These are phyloP conservation scores for Diaporthe nobilis DNA, from an alignment of 2,329 filamentous ascomycete genomes.

Conservation along the genomic window DNA sequence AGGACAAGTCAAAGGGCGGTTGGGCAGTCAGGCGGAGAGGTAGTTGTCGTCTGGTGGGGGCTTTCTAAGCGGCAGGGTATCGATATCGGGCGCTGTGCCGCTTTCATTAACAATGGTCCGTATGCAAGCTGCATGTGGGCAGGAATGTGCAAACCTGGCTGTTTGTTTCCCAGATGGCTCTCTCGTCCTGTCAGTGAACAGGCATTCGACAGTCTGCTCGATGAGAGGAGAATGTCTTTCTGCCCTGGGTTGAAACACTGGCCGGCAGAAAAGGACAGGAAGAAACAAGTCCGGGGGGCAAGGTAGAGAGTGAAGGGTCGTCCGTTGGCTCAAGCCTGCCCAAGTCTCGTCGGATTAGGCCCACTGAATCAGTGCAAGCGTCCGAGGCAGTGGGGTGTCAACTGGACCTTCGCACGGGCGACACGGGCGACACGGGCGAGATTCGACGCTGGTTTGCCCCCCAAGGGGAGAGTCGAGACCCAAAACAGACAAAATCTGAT, in stretches of 20 bases:
- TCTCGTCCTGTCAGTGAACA: background rate
- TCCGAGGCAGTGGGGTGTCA: conserved; percentile 31
- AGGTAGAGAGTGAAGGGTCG: conserved; percentile 21
- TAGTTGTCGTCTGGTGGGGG: conserved; percentile 30
- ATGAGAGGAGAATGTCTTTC: conserved; percentile 2
- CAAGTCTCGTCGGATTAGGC: conserved; percentile 24
- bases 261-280: conserved; percentile 24
- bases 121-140: background rate
- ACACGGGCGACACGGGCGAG: conserved; percentile 27
- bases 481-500: conserved; percentile 26
- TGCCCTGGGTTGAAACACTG: conserved; percentile 26
- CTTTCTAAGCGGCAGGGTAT: conserved; percentile 28
- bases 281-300: conserved; percentile 22
- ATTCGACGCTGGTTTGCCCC: conserved; percentile 24
- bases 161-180: background rate
- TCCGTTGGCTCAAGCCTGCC: conserved; percentile 21
- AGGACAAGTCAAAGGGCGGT: background rate
- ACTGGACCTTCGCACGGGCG: conserved; percentile 31
- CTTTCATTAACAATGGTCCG: conserved; percentile 22
- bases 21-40: conserved; percentile 15
- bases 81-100: conserved; percentile 27
- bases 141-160: conserved; percentile 13
- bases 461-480: conserved; percentile 12
- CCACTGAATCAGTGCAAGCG: conserved; percentile 33
- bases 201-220: background rate